A percentile compares a stretch with the other conserved stretches of the same genome.
Conservation (phyloP, 2,329 filamentous ascomycete species). For the Stemphylium vesicarium region DNA sequence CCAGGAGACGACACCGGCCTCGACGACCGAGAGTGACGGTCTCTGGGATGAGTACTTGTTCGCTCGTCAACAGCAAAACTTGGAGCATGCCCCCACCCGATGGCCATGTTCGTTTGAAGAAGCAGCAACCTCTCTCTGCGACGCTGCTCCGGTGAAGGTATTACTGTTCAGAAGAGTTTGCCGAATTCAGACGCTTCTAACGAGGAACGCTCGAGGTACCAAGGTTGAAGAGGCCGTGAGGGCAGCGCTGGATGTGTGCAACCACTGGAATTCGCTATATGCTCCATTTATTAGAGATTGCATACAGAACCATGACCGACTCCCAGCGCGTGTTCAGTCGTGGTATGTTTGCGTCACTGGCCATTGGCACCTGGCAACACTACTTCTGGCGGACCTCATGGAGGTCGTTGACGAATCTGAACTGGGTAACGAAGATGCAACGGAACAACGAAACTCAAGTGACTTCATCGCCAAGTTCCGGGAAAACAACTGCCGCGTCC, state of each 20-base stretch:
- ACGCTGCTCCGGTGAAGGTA: constrained; percentile 65
- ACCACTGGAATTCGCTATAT: constrained; percentile 63
- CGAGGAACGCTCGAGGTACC: constrained; percentile 47
- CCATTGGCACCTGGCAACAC: constrained; percentile 64
- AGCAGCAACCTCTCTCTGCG: constrained; percentile 57
- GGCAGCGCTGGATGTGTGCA: constrained; percentile 58
- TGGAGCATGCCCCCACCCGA: constrained; percentile 35
- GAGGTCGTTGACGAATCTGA: constrained; percentile 56
- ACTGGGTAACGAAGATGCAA: constrained; percentile 29
- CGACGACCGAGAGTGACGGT: constrained; percentile 9
- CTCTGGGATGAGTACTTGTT: constrained; percentile 52
- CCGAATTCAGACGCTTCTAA: constrained; percentile 61
- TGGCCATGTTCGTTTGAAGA: constrained; percentile 64
- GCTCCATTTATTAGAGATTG: constrained; percentile 61
- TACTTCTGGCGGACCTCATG: constrained; percentile 63
- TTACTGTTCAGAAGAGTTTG: constrained; percentile 64
- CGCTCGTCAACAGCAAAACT: constrained; percentile 36
- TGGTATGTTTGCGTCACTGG: constrained; percentile 66
- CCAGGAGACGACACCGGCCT: not conserved
- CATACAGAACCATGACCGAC: constrained; percentile 56
- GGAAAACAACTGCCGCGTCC: constrained; percentile 52
- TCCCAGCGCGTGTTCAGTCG: constrained; percentile 62
- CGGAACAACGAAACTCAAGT: constrained; percentile 32
- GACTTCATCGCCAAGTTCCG: constrained; percentile 52
- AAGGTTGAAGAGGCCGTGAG: constrained; percentile 58